These are phyloP conservation scores for Myotisia sp. DNA, from an alignment of 2,329 filamentous ascomycete genomes.

Conservation along the genomic window DNA sequence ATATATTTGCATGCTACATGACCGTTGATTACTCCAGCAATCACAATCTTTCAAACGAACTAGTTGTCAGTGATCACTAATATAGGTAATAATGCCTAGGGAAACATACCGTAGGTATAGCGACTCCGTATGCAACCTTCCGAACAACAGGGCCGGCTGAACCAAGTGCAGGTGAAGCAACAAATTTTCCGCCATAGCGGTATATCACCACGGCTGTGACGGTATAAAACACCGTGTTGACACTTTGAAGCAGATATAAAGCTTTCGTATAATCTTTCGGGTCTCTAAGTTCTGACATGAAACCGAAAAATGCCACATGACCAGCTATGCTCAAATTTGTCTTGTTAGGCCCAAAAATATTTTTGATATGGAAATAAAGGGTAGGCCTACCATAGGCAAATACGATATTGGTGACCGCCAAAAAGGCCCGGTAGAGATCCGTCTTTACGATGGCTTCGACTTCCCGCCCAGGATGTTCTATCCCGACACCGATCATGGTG, in stretches of 20 bases:
- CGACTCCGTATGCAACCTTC: constrained; percentile 54
- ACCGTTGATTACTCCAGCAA: constrained; percentile 57
- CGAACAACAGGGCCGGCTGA: constrained; percentile 43
- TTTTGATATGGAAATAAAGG: constrained; percentile 13
- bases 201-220: constrained; percentile 55
- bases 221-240: constrained; percentile 49
- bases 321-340: constrained; percentile 31
- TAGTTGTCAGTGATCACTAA: neutral
- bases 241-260: constrained; percentile 45
- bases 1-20: constrained; percentile 53
- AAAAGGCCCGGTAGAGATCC: constrained; percentile 41
- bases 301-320: constrained; percentile 54
- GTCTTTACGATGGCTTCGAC: constrained; percentile 29
- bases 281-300: constrained; percentile 50
- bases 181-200: constrained; percentile 46
- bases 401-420: constrained; percentile 53
- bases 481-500: constrained; percentile 51
- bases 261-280: constrained; percentile 49
- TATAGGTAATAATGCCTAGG: neutral
- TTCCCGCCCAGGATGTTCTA: constrained; percentile 31
- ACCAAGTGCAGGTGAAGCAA: constrained; percentile 52
- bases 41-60: constrained; percentile 37
- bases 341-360: neutral
- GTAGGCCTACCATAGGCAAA: constrained; percentile 50
- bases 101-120: constrained; percentile 43